Base-by-base conservation (phyloP, 2,329 filamentous ascomycete species). In the Arthrinium phaeospermum region DNA sequence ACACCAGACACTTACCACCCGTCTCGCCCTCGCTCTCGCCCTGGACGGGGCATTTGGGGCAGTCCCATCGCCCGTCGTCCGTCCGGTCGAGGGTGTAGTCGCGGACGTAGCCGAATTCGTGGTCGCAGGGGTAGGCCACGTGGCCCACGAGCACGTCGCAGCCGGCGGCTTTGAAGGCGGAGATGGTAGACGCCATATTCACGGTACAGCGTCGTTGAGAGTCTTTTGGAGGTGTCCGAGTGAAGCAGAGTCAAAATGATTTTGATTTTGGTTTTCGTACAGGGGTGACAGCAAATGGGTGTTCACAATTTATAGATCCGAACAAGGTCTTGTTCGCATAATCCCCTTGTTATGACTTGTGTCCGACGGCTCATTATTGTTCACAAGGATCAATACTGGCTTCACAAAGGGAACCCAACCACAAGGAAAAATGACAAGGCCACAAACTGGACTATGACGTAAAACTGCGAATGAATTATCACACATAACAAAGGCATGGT, bases 131-230 rank as follows among this genome's bases (percentile, higher is more conserved):
- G 4, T n/a, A 64, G 30, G 13, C 57, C 7, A 41, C 34, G 19
- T 4, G 22, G 34, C 34, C 57, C 22, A 12, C 34, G 22, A 64
- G 57, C 19, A 64, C 34, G 57, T 41, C 57, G 19, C 8, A 3
- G 57, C 34, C 34, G 34, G 57, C 30, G 57, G 57, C 57, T 6
- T 64, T 41, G 57, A 64, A 64, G 10, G 57, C 57, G 57, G 57
- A 64, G 34, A 64, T 41, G 22, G 3, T 41, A 14, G 34, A 37
- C 22, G 57, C 57, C 57, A 64, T 64, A 64, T 34, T 4, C 13
- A 57, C 2, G 19, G 22, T 64, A 41, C 8, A n/a, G 57, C 19
- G 57, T 41, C 37, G 6, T 41, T 10, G 22, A 1, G n/a, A 22
- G 45, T 22, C 3, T 1, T 1, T 41, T 24, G 19, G 22, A 14